phyloP scores from a whole-genome alignment of 768 basidiomycete genomes.

The Mycena crocata region DNA sequence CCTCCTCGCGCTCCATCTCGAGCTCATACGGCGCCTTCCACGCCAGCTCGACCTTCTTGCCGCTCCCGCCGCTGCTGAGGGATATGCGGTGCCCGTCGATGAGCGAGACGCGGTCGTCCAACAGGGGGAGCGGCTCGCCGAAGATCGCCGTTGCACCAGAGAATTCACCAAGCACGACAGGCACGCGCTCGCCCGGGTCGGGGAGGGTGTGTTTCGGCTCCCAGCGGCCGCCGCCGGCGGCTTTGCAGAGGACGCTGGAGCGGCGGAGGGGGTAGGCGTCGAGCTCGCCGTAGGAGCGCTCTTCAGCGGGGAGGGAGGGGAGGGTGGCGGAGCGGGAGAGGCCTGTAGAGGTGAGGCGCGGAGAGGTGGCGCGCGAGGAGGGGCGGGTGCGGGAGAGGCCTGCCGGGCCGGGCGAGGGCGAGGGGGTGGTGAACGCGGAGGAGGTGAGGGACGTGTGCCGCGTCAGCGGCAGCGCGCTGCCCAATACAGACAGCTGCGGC shows the following conservation, averaged over 20 bases:
- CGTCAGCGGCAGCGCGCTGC: too few species aligned
- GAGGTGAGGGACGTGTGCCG: constrained; percentile 31
- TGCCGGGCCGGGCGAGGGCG: constrained; percentile 37
- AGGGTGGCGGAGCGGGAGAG: constrained; percentile 45
- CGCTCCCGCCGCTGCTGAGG: constrained; percentile 70
- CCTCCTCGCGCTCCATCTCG: constrained; percentile 76
- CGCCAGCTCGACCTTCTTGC: too few species aligned
- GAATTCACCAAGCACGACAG: too few species aligned
- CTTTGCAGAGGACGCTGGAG: constrained; percentile 78
- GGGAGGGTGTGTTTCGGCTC: constrained; percentile 68
- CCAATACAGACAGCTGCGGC: too few species aligned
- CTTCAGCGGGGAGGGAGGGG: constrained; percentile 52
- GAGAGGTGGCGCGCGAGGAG: constrained; percentile 39
- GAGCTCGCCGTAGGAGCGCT: constrained; percentile 74
- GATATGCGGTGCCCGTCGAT: too few species aligned
- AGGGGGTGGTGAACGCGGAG: constrained; percentile 31
- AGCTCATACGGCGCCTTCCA: constrained; percentile 78
- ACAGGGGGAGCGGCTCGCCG: too few species aligned
- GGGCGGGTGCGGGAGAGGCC: constrained; percentile 41
- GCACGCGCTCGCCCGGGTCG: constrained; percentile 63
- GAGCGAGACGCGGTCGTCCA: too few species aligned
- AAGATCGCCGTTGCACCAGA: too few species aligned
- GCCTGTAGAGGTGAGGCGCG: constrained; percentile 48
- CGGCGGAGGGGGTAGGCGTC: constrained; percentile 79
- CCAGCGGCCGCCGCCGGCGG: constrained; percentile 85